These are phyloP conservation scores for Backusella australiensis DNA, from an alignment of 192 early-diverging fungal genomes.

Conservation along the genomic window DNA sequence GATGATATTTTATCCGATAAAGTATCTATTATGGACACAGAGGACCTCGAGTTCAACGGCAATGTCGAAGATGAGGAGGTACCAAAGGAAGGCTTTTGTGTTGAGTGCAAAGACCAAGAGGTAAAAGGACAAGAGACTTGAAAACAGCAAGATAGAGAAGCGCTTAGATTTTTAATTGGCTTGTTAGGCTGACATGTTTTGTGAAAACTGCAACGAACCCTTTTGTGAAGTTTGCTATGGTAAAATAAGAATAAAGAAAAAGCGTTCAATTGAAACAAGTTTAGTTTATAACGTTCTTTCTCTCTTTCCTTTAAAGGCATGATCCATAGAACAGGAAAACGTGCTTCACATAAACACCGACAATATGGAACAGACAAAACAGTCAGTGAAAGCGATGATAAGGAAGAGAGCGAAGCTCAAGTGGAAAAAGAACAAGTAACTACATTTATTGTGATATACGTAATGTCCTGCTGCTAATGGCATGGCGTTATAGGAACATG, in stretches of 20 bases:
- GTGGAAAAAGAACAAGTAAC: conserved; percentile 7
- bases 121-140: conserved; percentile 17
- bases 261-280: background rate
- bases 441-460: background rate
- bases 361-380: background rate
- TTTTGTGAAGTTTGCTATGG: conserved; percentile 92
- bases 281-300: background rate
- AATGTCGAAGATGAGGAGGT: conserved; percentile 16
- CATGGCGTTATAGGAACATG: background rate
- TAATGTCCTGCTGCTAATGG: background rate
- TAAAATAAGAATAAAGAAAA: conserved; percentile 13
- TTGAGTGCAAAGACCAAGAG: conserved; percentile 84
- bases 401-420: background rate
- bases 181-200: conserved; percentile 57
- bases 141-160: background rate
- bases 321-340: conserved; percentile 79
- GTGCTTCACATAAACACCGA: conserved; percentile 50
- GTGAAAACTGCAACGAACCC: conserved; percentile 81
- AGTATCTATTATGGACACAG: conserved; percentile 34
- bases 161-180: background rate
- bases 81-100: conserved; percentile 68
- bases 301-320: conserved; percentile 42
- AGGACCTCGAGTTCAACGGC: background rate
- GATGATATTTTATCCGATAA: conserved; percentile 44
- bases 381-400: background rate